phyloP scores from a whole-genome alignment of 2,329 filamentous ascomycete species.

The Knoxdaviesia proteae region DNA sequence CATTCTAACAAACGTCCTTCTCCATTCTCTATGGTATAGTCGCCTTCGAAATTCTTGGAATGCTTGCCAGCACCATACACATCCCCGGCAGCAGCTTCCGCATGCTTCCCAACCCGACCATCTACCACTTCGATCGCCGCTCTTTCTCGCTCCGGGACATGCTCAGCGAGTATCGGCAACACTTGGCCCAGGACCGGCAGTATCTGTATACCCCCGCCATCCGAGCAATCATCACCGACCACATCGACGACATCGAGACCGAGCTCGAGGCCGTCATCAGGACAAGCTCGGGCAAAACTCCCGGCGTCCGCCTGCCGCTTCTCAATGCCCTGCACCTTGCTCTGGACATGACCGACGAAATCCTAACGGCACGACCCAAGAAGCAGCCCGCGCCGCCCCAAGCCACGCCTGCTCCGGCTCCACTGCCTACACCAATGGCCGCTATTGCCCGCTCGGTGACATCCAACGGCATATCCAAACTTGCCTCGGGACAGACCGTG shows the following conservation, averaged over 20 bases:
- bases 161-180: too few relatives aligned
- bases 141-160: constrained; percentile 22
- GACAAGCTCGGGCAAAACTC: too few relatives aligned
- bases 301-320: constrained; percentile 11
- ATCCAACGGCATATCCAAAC: background rate
- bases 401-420: too few relatives aligned
- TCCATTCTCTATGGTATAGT: constrained; percentile 14
- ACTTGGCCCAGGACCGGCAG: too few relatives aligned
- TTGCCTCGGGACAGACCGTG: too few relatives aligned
- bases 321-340: constrained; percentile 19
- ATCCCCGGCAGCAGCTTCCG: constrained; percentile 27
- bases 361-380: constrained; percentile 11
- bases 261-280: constrained; percentile 5
- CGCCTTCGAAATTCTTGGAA: constrained; percentile 36
- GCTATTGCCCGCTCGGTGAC: constrained; percentile 6
- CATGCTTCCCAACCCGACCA: constrained; percentile 34
- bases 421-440: too few relatives aligned
- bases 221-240: constrained; percentile 11
- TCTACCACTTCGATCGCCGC: constrained; percentile 29
- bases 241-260: constrained; percentile 9
- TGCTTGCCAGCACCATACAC: constrained; percentile 29
- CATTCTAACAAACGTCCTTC: constrained; percentile 4
- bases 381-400: too few relatives aligned
- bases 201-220: constrained; percentile 7
- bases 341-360: constrained; percentile 20